phyloP scores from a whole-genome alignment of 2,329 filamentous ascomycete species.

The Zymoseptoria brevis region DNA sequence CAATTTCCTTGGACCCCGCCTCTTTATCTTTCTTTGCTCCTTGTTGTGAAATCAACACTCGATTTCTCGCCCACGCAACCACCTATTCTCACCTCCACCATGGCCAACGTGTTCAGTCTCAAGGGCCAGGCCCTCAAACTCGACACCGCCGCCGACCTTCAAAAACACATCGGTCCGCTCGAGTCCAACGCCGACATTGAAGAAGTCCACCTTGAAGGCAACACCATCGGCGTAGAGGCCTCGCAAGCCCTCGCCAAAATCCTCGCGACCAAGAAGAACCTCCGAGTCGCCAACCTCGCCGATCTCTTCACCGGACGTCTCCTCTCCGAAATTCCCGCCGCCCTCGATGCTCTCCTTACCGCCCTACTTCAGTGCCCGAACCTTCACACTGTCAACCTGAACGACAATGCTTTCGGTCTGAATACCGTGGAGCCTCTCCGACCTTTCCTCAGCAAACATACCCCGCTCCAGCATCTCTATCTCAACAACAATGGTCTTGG shows the following conservation, averaged over 20 bases:
- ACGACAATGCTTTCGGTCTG: constrained; percentile 95
- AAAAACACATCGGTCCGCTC: constrained; percentile 71
- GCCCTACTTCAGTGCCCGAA: constrained; percentile 78
- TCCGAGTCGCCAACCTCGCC: constrained; percentile 73
- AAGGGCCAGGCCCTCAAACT: constrained; percentile 90
- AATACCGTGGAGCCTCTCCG: constrained; percentile 91
- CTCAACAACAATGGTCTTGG: constrained; percentile 98
- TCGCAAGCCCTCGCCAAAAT: constrained; percentile 78
- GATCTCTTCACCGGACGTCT: constrained; percentile 97
- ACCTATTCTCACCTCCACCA: constrained; percentile 34
- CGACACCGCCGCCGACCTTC: constrained; percentile 77
- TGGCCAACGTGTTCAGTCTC: constrained; percentile 72
- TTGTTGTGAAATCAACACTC: neutral
- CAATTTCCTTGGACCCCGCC: neutral
- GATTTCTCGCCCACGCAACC: neutral
- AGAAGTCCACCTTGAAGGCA: constrained; percentile 79
- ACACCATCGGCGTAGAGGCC: constrained; percentile 85
- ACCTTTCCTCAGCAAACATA: constrained; percentile 80
- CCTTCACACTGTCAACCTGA: constrained; percentile 86
- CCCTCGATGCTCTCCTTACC: constrained; percentile 75
- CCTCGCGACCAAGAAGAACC: constrained; percentile 70
- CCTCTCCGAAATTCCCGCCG: constrained; percentile 85
- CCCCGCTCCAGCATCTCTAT: constrained; percentile 85
- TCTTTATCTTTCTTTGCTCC: neutral
- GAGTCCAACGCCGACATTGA: constrained; percentile 65